A percentile compares a stretch with the other conserved stretches of the same genome.
Conservation (phyloP, 2,329 filamentous ascomycete species). For the Stachybotrys echinatus region DNA sequence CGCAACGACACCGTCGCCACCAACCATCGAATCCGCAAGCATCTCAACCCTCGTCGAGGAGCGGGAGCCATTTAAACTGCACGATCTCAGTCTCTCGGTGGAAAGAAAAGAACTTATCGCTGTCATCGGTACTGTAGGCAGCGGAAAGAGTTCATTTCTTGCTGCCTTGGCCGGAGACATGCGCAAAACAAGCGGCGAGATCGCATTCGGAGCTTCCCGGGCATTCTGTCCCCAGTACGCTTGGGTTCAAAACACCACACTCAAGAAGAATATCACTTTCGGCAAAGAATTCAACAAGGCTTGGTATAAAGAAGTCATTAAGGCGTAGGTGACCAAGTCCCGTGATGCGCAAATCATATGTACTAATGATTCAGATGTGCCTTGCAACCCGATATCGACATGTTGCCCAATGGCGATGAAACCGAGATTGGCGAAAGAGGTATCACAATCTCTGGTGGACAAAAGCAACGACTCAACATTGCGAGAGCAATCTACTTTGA, state of each 20-base stretch:
- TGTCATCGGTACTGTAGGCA: slow-evolving; percentile 85
- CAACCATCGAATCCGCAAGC: slow-evolving; percentile 44
- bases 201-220: slow-evolving; percentile 71
- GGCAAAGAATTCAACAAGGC: slow-evolving; percentile 68
- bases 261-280: slow-evolving; percentile 87
- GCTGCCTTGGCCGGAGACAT: slow-evolving; percentile 91
- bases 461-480: slow-evolving; percentile 94
- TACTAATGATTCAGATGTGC: slow-evolving; percentile 56
- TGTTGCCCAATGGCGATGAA: slow-evolving; percentile 81
- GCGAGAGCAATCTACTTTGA: slow-evolving; percentile 73
- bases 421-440: slow-evolving; percentile 95
- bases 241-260: slow-evolving; percentile 91
- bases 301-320: slow-evolving; percentile 83
- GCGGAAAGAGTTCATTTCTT: slow-evolving; percentile 85
- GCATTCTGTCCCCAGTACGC: slow-evolving; percentile 96
- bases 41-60: slow-evolving; percentile 45
- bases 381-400: slow-evolving; percentile 78
- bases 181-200: slow-evolving; percentile 71
- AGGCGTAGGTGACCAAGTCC: slow-evolving; percentile 49
- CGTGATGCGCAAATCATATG: slow-evolving; percentile 3
- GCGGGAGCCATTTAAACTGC: slow-evolving; percentile 66
- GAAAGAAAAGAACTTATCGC: slow-evolving; percentile 73
- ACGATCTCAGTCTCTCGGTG: slow-evolving; percentile 61
- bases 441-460: slow-evolving; percentile 91
- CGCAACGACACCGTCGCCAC: slow-evolving; percentile 24